phyloP scores from a whole-genome alignment of 2,329 filamentous ascomycete genomes.

The Colletotrichum neosansevieriae region DNA sequence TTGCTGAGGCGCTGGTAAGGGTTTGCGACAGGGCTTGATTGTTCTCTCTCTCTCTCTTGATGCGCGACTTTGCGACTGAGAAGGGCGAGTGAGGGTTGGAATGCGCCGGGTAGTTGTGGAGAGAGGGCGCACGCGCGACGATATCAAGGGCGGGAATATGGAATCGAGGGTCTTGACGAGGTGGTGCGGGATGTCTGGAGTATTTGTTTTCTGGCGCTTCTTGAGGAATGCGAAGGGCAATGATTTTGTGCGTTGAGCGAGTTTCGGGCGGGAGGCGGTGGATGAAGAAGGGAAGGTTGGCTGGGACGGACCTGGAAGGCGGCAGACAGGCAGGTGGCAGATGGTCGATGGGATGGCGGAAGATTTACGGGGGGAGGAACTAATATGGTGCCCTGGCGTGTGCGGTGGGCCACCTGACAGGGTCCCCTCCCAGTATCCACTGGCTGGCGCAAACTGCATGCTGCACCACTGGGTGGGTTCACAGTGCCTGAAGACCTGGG shows the following conservation, averaged over 20 bases:
- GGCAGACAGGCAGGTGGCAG: slow-evolving; percentile 33
- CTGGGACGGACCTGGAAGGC: slow-evolving; percentile 38
- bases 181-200: slow-evolving; percentile 5
- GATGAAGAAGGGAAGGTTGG: slow-evolving; percentile 40
- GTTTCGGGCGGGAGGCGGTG: slow-evolving; percentile 26
- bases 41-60: background rate
- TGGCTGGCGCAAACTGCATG: slow-evolving; percentile 37
- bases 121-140: slow-evolving; percentile 7
- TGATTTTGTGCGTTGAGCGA: slow-evolving; percentile 21
- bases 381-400: slow-evolving; percentile 8
- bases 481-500: slow-evolving; percentile 20
- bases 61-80: slow-evolving; percentile 38
- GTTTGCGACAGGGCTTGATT: slow-evolving; percentile 28
- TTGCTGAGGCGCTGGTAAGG: slow-evolving; percentile 8
- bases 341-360: slow-evolving; percentile 36
- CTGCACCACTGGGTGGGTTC: slow-evolving; percentile 26
- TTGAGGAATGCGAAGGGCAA: slow-evolving; percentile 23
- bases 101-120: slow-evolving; percentile 28
- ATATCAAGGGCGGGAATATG: slow-evolving; percentile 33
- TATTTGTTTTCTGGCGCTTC: background rate
- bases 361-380: slow-evolving; percentile 26
- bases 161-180: slow-evolving; percentile 4
- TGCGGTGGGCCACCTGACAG: slow-evolving; percentile 34
- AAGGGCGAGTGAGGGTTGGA: slow-evolving; percentile 24
- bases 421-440: slow-evolving; percentile 10